Evolutionary conservation across 139 green algal species (phyloP), one percentile per base, ranked within the genome.

Genomic region (Chlamydomonas schloesseri): DNA sequence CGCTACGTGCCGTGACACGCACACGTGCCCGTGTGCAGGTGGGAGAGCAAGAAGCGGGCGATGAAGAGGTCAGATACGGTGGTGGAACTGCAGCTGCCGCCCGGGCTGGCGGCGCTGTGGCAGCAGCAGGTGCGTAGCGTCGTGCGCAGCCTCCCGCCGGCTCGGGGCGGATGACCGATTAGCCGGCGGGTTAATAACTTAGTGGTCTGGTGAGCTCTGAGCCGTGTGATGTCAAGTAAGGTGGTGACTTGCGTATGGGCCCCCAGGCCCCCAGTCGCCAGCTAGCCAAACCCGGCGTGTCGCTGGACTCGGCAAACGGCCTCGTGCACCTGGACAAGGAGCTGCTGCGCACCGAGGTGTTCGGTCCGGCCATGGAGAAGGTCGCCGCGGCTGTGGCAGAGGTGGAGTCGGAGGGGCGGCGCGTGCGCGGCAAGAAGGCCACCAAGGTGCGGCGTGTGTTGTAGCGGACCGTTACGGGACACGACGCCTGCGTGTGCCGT

Each of bases 11-110:
- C n/a, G n/a, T n/a, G n/a, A n/a, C n/a, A n/a, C n/a, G n/a, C n/a
- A n/a, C n/a, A n/a, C n/a, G n/a, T n/a, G n/a, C n/a, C n/a, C n/a
- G n/a, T n/a, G n/a, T 8, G 17, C 72, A 65, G 65, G 64, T 84
- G 78, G 78, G 78, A 84, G 65, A 14, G 10, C 20, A 31, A 11
- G n/a, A 84, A 84, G 62, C 62, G 77, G 34, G 36, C 65, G 8
- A 24, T 17, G 26, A 33, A 68, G 18, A 42, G 55, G 17, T 24
- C 64, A 8, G 42, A 5, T 5, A 8, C 6, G 6, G 42, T 5
- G 8, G 60, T 84, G 62, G 3, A 3, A 20, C 78, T 84, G 64
- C 64, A 75, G 78, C 64, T 84, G 37, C 65, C 58, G 28, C 64
- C 37, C 1, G 47, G 17, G 26, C 77, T 83, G 15, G 47, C 73